Base-by-base conservation (phyloP, 2,329 filamentous ascomycete species). In the Aspergillus texensis region DNA sequence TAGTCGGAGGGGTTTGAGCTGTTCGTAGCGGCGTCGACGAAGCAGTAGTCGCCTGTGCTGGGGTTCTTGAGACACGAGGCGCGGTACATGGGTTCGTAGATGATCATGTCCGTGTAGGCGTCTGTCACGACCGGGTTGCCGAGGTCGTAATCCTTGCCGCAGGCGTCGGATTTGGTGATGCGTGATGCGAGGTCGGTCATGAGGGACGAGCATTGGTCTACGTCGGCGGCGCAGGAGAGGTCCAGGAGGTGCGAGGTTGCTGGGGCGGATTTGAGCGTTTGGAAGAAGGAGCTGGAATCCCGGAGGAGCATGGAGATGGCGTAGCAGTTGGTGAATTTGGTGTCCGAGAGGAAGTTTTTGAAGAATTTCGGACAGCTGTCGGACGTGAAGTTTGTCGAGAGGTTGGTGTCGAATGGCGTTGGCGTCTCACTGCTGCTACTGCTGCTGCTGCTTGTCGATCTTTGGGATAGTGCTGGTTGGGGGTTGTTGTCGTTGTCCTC, bases 281-380 rank as follows among this genome's bases (percentile, higher is more conserved):
- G 82, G 81, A 98, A 98, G 80, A 97, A 97, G 46, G 88, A 88
- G 58, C 85, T 86, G 11, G 94, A 97, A 66, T 91, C 93, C 88
- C 96, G 75, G 11, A 98, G 82, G 67, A 98, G 86, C 71, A 97
- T 83, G 1, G 94, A 97, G 62, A 97, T 83, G 0, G 94, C 92
- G 68, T 94, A 88, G 80, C 94, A 98, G 58, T 84, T 77, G 69
- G 87, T 85, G 70, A 95, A 93, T 4, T 86, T 88, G 6, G 84
- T 74, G 73, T 92, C 86, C 54, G 79, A 80, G 57, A 95, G 83
- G 70, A 96, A 88, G 2, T 76, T 77, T 58, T 86, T 82, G 76
- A 96, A 89, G 78, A 94, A 83, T 5, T 80, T 74, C 16, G 77
- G 71, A 54, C 82, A 84, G 57, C 81, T 79, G 12, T 78, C 71